Evolutionary conservation across 805 yeast genomes (phyloP).

Genomic region (Kregervanrija fluxuum): DNA sequence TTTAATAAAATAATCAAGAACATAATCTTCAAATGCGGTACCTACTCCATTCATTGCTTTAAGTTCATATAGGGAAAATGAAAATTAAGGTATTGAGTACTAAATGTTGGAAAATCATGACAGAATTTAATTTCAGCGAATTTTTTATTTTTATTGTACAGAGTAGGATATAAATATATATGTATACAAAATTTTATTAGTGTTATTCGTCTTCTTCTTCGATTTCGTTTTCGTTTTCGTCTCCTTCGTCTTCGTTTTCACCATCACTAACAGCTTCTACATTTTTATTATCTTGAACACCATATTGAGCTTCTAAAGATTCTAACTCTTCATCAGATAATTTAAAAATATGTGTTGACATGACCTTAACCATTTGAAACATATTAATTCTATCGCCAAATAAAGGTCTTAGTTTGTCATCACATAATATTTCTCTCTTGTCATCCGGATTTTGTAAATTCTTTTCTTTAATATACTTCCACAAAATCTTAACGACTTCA

Average conservation of each 20-base stretch:
- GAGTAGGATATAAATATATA: too few relatives aligned
- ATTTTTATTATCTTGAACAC: not conserved
- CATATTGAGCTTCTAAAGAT: not conserved
- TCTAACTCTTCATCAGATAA: conserved; percentile 11
- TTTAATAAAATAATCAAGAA: conserved; percentile 19
- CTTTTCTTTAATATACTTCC: conserved; percentile 63
- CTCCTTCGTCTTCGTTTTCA: conserved; percentile 1
- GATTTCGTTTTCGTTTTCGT: not conserved
- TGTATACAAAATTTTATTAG: too few relatives aligned
- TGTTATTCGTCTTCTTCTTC: too few relatives aligned
- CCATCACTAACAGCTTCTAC: not conserved
- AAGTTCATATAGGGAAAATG: too few relatives aligned
- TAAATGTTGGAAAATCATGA: too few relatives aligned
- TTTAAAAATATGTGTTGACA: conserved; percentile 30
- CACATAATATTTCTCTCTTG: conserved; percentile 58
- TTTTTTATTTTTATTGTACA: too few relatives aligned
- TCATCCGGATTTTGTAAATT: conserved; percentile 62
- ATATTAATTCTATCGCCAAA: conserved; percentile 56
- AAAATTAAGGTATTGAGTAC: too few relatives aligned
- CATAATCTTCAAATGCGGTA: conserved; percentile 10
- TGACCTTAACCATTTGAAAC: conserved; percentile 51
- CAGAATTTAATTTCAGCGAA: too few relatives aligned
- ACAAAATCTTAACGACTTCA: conserved; percentile 58
- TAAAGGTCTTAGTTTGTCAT: conserved; percentile 44
- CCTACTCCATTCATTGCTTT: conserved; percentile 6